Conservation (phyloP, 1,284 basidiomycete genomes). For the Moesziomyces parantarcticus region DNA sequence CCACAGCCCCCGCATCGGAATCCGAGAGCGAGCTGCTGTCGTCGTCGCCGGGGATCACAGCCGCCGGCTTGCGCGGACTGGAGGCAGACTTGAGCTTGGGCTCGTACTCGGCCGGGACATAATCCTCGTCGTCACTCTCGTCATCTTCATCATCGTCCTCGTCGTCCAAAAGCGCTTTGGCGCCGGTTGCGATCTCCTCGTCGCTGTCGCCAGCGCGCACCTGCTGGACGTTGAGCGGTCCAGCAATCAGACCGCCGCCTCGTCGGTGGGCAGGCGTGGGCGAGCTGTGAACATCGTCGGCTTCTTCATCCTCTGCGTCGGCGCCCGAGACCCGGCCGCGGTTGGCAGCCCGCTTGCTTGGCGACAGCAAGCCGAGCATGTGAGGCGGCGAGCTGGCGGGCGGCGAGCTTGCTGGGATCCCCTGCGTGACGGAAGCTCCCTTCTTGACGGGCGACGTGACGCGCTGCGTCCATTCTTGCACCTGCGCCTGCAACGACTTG, state of each 20-base stretch:
- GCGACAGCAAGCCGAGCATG: slow-evolving; percentile 19
- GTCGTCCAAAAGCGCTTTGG: slow-evolving; percentile 14
- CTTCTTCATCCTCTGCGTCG: slow-evolving; percentile 25
- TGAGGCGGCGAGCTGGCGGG: slow-evolving; percentile 37
- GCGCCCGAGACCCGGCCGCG: not conserved
- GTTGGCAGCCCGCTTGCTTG: slow-evolving; percentile 15
- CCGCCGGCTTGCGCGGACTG: slow-evolving; percentile 10
- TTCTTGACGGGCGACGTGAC: slow-evolving; percentile 46
- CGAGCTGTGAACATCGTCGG: slow-evolving; percentile 31
- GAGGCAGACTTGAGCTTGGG: slow-evolving; percentile 9
- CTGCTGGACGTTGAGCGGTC: slow-evolving; percentile 36
- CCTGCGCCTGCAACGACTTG: slow-evolving; percentile 23
- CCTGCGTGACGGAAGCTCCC: not conserved
- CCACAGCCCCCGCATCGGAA: slow-evolving; percentile 22
- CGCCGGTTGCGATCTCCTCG: slow-evolving; percentile 17
- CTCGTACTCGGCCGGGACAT: slow-evolving; percentile 24
- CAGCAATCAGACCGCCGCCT: slow-evolving; percentile 30
- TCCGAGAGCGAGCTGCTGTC: slow-evolving; percentile 47
- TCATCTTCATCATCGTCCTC: slow-evolving; percentile 36
- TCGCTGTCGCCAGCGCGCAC: slow-evolving; percentile 43
- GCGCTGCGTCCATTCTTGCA: slow-evolving; percentile 22
- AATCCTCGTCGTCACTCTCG: slow-evolving; percentile 46
- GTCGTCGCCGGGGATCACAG: slow-evolving; percentile 6
- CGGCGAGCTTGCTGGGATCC: slow-evolving; percentile 23
- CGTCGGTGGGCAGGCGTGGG: slow-evolving; percentile 34